A percentile compares a stretch with the other conserved stretches of the same genome.
Conservation (phyloP, 108 stramenopile species). For the Pseudonitzschia multistriata region DNA sequence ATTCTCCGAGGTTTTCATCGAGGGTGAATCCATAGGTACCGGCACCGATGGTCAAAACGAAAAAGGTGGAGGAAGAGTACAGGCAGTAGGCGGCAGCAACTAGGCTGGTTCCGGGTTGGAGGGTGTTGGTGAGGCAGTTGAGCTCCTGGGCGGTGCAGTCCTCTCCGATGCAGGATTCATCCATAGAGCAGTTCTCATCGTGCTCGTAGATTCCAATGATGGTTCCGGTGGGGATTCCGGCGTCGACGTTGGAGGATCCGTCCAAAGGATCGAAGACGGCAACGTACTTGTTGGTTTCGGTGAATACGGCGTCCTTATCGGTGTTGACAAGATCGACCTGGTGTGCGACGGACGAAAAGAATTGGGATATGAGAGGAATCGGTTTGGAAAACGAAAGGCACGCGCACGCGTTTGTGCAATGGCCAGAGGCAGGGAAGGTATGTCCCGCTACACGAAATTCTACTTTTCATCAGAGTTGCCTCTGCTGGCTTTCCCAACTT, state of each 20-base stretch:
- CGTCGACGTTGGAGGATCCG: constrained; percentile 97
- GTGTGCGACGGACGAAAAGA: too few relatives aligned
- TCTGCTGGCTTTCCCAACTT: too few relatives aligned
- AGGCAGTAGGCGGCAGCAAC: constrained; percentile 95
- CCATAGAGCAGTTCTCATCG: constrained; percentile 61
- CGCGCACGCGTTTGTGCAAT: too few relatives aligned
- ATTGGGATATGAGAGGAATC: too few relatives aligned
- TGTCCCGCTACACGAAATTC: too few relatives aligned
- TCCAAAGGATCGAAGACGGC: constrained; percentile 97
- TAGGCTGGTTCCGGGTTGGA: constrained; percentile 91
- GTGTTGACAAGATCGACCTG: constrained; percentile 28
- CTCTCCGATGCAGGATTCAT: constrained; percentile 45
- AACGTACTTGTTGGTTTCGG: constrained; percentile 68
- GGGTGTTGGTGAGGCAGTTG: constrained; percentile 74
- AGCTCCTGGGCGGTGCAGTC: constrained; percentile 61
- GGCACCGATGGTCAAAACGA: constrained; percentile 87
- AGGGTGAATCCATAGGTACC: constrained; percentile 93
- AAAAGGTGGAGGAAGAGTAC: constrained; percentile 94
- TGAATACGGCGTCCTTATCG: constrained; percentile 34
- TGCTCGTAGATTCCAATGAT: constrained; percentile 89
- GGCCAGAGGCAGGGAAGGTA: too few relatives aligned
- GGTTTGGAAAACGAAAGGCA: too few relatives aligned
- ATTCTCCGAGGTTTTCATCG: constrained; percentile 95
- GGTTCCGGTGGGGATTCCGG: constrained; percentile 96
- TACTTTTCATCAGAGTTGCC: too few relatives aligned